Percentiles rank a stretch among this genome's conserved stretches.
phyloP scores from a whole-genome alignment of 1,284 basidiomycete species.

The Ganoderma meredithae region DNA sequence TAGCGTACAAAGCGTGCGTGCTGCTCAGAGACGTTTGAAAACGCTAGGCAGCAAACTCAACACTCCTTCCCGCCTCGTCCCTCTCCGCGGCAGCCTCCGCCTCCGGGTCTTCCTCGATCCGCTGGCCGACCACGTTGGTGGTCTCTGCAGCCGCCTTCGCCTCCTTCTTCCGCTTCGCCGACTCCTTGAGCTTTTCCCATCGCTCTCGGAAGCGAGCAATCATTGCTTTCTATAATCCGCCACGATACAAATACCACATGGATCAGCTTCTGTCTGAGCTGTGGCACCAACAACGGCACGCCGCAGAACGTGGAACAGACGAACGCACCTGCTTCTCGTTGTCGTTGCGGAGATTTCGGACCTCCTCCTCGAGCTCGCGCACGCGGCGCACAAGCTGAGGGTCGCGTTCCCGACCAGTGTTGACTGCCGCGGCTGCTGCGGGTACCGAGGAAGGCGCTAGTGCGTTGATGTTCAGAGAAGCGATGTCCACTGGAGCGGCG shows the following conservation, averaged over 20 bases:
- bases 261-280: conserved; percentile 18
- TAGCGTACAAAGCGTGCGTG: not conserved
- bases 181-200: conserved; percentile 90
- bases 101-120: conserved; percentile 82
- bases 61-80: conserved; percentile 30
- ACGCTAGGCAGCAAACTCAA: conserved; percentile 11
- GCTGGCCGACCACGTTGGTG: conserved; percentile 59
- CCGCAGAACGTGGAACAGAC: not conserved
- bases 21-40: not conserved
- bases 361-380: conserved; percentile 82
- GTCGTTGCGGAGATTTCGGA: conserved; percentile 67
- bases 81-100: conserved; percentile 70
- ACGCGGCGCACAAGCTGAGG: conserved; percentile 71
- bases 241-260: not conserved
- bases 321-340: conserved; percentile 82
- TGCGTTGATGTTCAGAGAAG: conserved; percentile 61
- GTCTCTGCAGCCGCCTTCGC: conserved; percentile 69
- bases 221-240: conserved; percentile 71
- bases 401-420: conserved; percentile 62
- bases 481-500: conserved; percentile 54
- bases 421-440: conserved; percentile 59
- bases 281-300: not conserved
- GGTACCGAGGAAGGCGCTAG: conserved; percentile 58
- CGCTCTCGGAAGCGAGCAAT: conserved; percentile 85
- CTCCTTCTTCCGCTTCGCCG: conserved; percentile 86